Evolutionary conservation across 2,329 filamentous ascomycete species (phyloP).

Genomic region (Alternaria metachromatica): DNA sequence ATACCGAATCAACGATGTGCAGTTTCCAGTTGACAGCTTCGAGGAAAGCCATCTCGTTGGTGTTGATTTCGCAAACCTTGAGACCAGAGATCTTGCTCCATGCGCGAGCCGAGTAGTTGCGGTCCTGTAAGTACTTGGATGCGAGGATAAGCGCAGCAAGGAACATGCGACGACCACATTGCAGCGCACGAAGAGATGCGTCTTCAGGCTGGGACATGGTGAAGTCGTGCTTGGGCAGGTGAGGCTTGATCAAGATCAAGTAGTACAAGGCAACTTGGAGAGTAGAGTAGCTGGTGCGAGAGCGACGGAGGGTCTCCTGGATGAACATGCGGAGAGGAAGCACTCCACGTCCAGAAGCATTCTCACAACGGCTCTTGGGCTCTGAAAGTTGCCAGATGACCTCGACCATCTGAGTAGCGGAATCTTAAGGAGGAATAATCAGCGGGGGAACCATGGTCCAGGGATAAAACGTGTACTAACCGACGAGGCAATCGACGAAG

Average conservation of each 20-base stretch:
- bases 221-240: constrained; percentile 83
- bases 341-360: constrained; percentile 71
- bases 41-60: constrained; percentile 93
- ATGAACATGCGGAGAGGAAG: constrained; percentile 94
- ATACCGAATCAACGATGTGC: constrained; percentile 87
- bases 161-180: constrained; percentile 98
- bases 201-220: constrained; percentile 84
- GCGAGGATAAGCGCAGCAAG: constrained; percentile 91
- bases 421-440: constrained; percentile 68
- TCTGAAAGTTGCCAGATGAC: constrained; percentile 95
- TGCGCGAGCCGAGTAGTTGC: constrained; percentile 94
- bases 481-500: constrained; percentile 96
- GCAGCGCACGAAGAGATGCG: constrained; percentile 77
- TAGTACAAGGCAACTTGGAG: constrained; percentile 97
- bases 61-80: constrained; percentile 90
- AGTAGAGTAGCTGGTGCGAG: constrained; percentile 95
- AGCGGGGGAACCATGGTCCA: constrained; percentile 46
- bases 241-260: constrained; percentile 88
- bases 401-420: constrained; percentile 95
- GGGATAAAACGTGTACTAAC: constrained; percentile 66
- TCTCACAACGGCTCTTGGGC: constrained; percentile 75
- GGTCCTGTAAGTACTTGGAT: constrained; percentile 97
- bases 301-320: constrained; percentile 93
- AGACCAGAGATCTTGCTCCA: constrained; percentile 99
- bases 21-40: constrained; percentile 91